These are phyloP conservation scores for Schrenkiella parvula DNA, from an alignment of 345 rosid species.

Conservation along the genomic window DNA sequence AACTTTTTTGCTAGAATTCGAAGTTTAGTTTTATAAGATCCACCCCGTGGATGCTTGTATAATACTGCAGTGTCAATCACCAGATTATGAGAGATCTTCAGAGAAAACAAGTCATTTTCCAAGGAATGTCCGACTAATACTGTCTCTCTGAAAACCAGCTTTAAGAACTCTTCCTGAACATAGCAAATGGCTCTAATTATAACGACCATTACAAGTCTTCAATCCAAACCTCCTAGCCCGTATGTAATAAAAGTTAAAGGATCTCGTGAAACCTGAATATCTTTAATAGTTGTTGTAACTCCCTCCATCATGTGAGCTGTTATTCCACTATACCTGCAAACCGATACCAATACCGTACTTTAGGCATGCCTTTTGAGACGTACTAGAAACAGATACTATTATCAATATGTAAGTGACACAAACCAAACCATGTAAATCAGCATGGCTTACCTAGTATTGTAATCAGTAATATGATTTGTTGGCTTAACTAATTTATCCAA, in stretches of 20 bases:
- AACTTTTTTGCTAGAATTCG: constrained; percentile 73
- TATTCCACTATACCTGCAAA: constrained; percentile 88
- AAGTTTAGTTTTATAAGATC: constrained; percentile 79
- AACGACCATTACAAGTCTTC: constrained; percentile 4
- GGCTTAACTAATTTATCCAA: constrained; percentile 92
- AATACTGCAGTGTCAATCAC: constrained; percentile 91
- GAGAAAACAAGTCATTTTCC: constrained; percentile 84
- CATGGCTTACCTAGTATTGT: constrained; percentile 70
- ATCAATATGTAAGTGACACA: constrained; percentile 3
- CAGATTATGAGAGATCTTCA: constrained; percentile 76
- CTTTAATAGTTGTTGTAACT: constrained; percentile 72
- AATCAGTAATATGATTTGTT: constrained; percentile 64
- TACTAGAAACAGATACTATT: neutral
- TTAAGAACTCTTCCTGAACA: constrained; percentile 72
- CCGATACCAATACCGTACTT: constrained; percentile 1
- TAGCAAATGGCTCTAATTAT: constrained; percentile 25
- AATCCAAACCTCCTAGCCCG: neutral
- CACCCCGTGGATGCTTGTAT: constrained; percentile 77
- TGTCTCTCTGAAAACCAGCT: constrained; percentile 80
- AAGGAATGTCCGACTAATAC: constrained; percentile 92
- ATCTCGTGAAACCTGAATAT: constrained; percentile 60
- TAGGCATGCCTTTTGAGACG: neutral
- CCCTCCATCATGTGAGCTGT: constrained; percentile 73
- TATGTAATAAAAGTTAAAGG: neutral
- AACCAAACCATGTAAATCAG: neutral